These are phyloP conservation scores for Fusarium abutilonis DNA, from an alignment of 2,329 filamentous ascomycete species.

Conservation along the genomic window DNA sequence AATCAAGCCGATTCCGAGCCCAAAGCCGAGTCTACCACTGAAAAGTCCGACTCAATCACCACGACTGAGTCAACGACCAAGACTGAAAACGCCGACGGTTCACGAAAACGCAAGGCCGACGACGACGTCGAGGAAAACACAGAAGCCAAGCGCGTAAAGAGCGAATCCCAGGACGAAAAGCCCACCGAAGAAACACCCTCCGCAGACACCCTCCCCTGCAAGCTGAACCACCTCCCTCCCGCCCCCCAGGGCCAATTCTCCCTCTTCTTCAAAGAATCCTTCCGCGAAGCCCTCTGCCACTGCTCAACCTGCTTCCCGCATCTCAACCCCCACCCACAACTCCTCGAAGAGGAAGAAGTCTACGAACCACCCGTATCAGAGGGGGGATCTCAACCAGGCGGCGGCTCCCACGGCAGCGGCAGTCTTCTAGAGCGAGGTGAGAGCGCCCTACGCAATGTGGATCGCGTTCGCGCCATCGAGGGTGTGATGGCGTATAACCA, in stretches of 20 bases:
- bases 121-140: slow-evolving; percentile 55
- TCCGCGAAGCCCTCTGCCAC: slow-evolving; percentile 84
- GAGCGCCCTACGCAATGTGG: slow-evolving; percentile 88
- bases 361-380: slow-evolving; percentile 92
- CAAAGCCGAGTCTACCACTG: slow-evolving; percentile 1
- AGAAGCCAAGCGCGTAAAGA: slow-evolving; percentile 64
- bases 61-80: slow-evolving; percentile 4
- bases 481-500: slow-evolving; percentile 99
- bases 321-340: slow-evolving; percentile 76
- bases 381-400: slow-evolving; percentile 63
- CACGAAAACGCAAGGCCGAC: slow-evolving; percentile 75
- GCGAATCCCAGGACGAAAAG: slow-evolving; percentile 45
- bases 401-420: slow-evolving; percentile 74
- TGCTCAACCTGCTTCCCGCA: slow-evolving; percentile 82
- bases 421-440: slow-evolving; percentile 92
- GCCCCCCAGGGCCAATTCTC: slow-evolving; percentile 72
- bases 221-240: slow-evolving; percentile 66
- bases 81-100: slow-evolving; percentile 25
- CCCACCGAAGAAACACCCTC: slow-evolving; percentile 26
- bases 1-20: slow-evolving; percentile 19
- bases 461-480: slow-evolving; percentile 92
- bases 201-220: slow-evolving; percentile 59
- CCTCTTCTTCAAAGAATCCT: slow-evolving; percentile 81
- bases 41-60: slow-evolving; percentile 3
- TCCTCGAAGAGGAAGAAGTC: slow-evolving; percentile 92